Evolutionary conservation across 148 eudicot species (phyloP).

Genomic region (Arbutus unedo): DNA sequence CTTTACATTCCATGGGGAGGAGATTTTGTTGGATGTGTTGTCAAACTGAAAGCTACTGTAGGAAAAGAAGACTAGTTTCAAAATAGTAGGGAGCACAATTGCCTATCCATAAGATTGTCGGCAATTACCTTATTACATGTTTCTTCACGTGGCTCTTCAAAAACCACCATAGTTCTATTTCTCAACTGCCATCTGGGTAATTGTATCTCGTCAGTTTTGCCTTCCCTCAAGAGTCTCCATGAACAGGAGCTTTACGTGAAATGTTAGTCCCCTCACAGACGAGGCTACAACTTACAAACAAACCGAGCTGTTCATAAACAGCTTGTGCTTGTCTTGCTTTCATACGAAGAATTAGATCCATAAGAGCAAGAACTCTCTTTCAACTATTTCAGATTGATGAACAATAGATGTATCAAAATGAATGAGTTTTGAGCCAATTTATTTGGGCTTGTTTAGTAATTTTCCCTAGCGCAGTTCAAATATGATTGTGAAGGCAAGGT

Average conservation of each 20-base stretch:
- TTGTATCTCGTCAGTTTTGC: neutral
- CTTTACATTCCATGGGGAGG: neutral
- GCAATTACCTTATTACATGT: neutral
- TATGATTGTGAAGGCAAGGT: neutral
- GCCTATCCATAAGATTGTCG: neutral
- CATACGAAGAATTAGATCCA: too few relatives aligned
- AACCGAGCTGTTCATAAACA: neutral
- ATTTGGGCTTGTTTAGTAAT: neutral
- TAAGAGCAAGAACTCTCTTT: too few relatives aligned
- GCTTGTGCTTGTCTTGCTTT: neutral
- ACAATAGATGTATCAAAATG: neutral
- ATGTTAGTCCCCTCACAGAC: neutral
- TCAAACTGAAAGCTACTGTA: neutral
- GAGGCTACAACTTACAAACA: neutral
- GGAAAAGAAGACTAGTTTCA: neutral
- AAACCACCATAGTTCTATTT: neutral
- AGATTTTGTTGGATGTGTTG: neutral
- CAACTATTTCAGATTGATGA: too few relatives aligned
- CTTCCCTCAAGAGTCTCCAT: neutral
- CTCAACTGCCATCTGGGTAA: neutral
- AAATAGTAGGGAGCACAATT: neutral
- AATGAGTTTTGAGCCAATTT: neutral
- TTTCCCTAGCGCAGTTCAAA: neutral
- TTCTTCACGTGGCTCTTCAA: neutral
- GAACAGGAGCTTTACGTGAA: neutral